phyloP scores from a whole-genome alignment of 306 rosid genomes.

The Cucurbita pepo region DNA sequence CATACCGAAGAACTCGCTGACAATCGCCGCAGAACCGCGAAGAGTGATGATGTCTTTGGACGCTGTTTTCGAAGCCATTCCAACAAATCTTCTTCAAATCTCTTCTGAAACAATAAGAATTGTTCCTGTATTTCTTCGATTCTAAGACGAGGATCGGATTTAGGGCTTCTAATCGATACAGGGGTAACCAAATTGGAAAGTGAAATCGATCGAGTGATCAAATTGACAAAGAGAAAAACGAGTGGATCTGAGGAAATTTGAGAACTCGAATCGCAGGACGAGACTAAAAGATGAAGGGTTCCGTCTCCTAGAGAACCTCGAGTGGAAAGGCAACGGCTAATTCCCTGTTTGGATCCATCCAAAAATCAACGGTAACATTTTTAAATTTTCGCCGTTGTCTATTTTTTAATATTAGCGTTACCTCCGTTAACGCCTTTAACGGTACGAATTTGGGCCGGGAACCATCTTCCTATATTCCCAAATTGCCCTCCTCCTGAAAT shows the following conservation, averaged over 20 bases:
- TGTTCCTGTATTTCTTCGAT: neutral
- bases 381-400: neutral
- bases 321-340: slow-evolving; percentile 8
- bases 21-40: slow-evolving; percentile 92
- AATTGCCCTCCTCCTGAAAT: neutral
- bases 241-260: neutral
- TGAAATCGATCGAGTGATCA: neutral
- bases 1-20: slow-evolving; percentile 92
- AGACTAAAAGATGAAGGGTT: neutral
- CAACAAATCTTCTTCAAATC: neutral
- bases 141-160: neutral
- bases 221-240: neutral
- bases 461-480: neutral
- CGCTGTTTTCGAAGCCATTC: slow-evolving; percentile 55
- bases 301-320: neutral
- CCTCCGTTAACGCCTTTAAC: neutral
- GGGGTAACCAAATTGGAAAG: neutral
- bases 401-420: too few relatives aligned
- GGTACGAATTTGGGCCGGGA: neutral
- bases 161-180: neutral
- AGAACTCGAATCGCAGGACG: neutral
- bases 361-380: slow-evolving; percentile 1
- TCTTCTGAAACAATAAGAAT: neutral
- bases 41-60: slow-evolving; percentile 90
- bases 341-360: neutral